A percentile compares a stretch with the other conserved stretches of the same genome.
phyloP scores from a whole-genome alignment of 2,329 filamentous ascomycete genomes.

The Fusarium buxicola region DNA sequence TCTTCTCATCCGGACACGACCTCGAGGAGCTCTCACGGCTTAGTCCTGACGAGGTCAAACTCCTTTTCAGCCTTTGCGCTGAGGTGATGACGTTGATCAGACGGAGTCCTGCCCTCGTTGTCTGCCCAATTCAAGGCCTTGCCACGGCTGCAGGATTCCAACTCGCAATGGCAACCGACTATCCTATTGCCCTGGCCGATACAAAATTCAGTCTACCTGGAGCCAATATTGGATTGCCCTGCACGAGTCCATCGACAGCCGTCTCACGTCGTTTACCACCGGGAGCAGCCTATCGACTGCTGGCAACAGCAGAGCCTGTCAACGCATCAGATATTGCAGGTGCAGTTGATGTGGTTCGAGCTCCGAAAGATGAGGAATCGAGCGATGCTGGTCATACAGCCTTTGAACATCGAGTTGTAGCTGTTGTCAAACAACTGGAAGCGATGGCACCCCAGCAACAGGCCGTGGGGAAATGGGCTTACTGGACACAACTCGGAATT shows the following conservation, averaged over 20 bases:
- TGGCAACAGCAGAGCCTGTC: conserved; percentile 34
- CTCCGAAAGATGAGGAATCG: accelerated
- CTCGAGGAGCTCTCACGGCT: conserved; percentile 36
- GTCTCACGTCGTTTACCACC: conserved; percentile 37
- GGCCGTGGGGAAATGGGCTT: conserved; percentile 43
- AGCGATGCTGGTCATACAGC: background rate
- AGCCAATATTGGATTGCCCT: conserved; percentile 41
- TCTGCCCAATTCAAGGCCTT: conserved; percentile 42
- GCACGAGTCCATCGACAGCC: conserved; percentile 40
- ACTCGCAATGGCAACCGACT: conserved; percentile 42
- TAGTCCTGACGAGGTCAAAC: conserved; percentile 25
- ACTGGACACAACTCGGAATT: conserved; percentile 39
- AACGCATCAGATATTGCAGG: conserved; percentile 25
- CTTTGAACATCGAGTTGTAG: conserved; percentile 26
- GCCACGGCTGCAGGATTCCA: conserved; percentile 44
- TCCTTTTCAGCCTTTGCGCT: conserved; percentile 33
- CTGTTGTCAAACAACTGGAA: conserved; percentile 19
- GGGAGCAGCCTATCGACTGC: conserved; percentile 28
- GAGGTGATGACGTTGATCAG: conserved; percentile 41
- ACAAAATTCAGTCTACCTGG: conserved; percentile 38
- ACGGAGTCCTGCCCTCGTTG: conserved; percentile 36
- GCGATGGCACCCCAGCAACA: conserved; percentile 36
- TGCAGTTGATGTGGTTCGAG: conserved; percentile 34
- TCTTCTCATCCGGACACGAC: conserved; percentile 43
- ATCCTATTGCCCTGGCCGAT: conserved; percentile 29